Evolutionary conservation across 2,329 filamentous ascomycete species (phyloP), one percentile per base, ranked within the genome.

Genomic region (Thielaviopsis populi): DNA sequence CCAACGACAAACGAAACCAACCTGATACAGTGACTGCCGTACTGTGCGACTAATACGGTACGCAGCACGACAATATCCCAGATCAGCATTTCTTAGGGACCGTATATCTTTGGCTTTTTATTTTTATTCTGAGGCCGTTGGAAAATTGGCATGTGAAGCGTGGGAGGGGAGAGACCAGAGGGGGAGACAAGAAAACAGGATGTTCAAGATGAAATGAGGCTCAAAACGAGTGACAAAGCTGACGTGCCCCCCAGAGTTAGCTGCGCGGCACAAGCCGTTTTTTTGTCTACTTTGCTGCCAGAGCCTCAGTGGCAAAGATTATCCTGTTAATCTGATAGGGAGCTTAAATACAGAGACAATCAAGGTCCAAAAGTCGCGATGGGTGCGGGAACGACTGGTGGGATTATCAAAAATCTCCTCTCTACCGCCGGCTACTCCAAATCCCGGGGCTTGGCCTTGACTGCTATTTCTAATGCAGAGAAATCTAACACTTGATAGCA

Each of bases 1-100:
- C 50, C 50, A 56, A 56, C 50, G 19, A 30, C 50, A 56, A 56
- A 56, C 50, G 50, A 56, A 56, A 56, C 50, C 33, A 8, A 8
- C 50, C 50, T 56, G 50, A 56, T 33, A 56, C 50, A 33, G 30
- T 17, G 30, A 37, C 6, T 17, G 17, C 15, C 46, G 15, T 30
- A 56, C 50, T 56, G 50, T 56, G 17, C 24, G 7, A 56, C 50
- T 56, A 6, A 27, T 19, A 56, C 27, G 7, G 27, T 33, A 56
- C n/a, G 7, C 24, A 27, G 27, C 15, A 54, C 50, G 27, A 33
- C 10, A 54, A 15, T 30, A 24, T 56, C 24, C 50, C 50, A n/a
- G 27, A 56, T 33, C 15, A 54, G 24, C 50, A 56, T 56, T 37
- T 54, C 13, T 7, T 30, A 19, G 30, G 8, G 50, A 17, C 30